Evolutionary conservation across 345 rosid genomes (phyloP), one percentile per base, ranked within the genome.

Genomic region (Citrus reticulata): DNA sequence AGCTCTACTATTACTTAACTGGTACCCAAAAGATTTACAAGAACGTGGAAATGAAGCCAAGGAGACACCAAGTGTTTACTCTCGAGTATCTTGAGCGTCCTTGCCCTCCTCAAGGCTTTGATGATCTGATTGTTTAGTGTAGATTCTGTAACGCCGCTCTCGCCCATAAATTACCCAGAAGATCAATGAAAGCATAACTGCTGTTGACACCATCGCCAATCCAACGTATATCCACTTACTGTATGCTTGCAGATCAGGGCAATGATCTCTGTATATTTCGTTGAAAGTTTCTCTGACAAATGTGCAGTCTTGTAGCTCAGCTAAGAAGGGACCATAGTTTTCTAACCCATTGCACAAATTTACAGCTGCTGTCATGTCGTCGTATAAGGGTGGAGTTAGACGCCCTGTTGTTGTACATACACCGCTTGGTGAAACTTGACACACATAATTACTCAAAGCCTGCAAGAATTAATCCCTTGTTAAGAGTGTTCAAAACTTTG

Each of bases 171-270:
- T 85, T 14, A 94, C 81, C 97, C 97, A 96, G 88, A 96, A 83
- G 69, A 93, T 75, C 73, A 96, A 80, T 35, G 99, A 94, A n/a
- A 96, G 87, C 99, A 96, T 94, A 62, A 90, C 97, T 25, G 98
- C 91, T 2, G 93, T 82, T 3, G 97, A 90, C 51, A 90, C 94
- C 72, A 89, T 89, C n/a, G 87, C 89, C 70, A 94, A 77, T 20
- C 97, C 98, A 30, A 86, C 76, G 32, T 93, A 94, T 51, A 90
- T 86, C 91, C 88, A 85, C 73, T 80, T 85, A 72, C 94, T 92
- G 83, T 91, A 86, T 66, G 68, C 78, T 25, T 54, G 73, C n/a
- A 96, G 86, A 34, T 87, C 86, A 3, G 99, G 98, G 83, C 99
- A 94, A 32, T 87, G 89, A 46, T 91, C 71, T 51, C 25, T 82